Percentiles rank a stretch among this genome's conserved stretches.
These are phyloP conservation scores for Pythium insidiosum DNA, from an alignment of 352 stramenopile genomes.

Conservation along the genomic window DNA sequence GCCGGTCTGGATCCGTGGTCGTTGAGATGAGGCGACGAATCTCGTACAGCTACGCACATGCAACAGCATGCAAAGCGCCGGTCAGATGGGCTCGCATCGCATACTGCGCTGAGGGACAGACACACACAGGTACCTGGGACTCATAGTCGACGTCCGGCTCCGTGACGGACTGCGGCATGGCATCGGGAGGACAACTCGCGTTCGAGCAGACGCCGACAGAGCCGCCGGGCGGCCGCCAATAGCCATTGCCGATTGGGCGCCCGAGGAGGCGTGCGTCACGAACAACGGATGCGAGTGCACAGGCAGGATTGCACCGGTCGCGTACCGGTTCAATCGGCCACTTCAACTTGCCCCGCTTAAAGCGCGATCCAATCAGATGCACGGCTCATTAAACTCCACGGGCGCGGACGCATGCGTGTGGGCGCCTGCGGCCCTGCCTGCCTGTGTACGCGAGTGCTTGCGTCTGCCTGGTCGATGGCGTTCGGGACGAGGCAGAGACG, in stretches of 20 bases:
- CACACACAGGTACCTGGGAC: conserved; percentile 29
- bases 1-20: conserved; percentile 50
- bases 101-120: neutral
- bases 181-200: neutral
- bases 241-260: too few species aligned
- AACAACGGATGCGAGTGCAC: too few species aligned
- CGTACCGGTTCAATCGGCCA: too few species aligned
- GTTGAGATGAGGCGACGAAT: conserved; percentile 70
- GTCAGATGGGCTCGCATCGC: neutral
- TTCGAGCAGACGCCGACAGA: neutral
- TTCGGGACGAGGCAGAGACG: too few species aligned
- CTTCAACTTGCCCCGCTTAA: conserved; percentile 4
- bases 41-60: conserved; percentile 49
- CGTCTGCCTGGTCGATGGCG: too few species aligned
- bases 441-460: neutral
- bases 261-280: too few species aligned
- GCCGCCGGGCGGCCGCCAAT: too few species aligned
- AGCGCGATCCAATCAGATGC: conserved; percentile 9
- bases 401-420: neutral
- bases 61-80: neutral
- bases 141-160: conserved; percentile 64
- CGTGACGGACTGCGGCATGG: conserved; percentile 54
- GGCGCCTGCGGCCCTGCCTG: neutral
- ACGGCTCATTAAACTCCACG: conserved; percentile 10
- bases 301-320: too few species aligned